Evolutionary conservation across 2,329 filamentous ascomycete genomes (phyloP).

Genomic region (Aphanoascus verrucosus): DNA sequence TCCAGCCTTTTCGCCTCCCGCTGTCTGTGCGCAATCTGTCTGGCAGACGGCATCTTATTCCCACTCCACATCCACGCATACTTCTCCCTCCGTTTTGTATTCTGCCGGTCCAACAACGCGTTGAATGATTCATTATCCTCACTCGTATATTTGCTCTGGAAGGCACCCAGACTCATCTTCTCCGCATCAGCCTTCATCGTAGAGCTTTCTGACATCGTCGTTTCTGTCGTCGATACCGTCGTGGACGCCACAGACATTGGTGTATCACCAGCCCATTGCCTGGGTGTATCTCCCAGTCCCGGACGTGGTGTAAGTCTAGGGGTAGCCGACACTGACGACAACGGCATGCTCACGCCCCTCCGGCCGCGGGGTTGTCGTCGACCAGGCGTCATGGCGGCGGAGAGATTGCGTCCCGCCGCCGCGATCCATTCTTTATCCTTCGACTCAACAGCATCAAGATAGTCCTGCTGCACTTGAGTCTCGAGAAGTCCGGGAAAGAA

Average conservation of each 20-base stretch:
- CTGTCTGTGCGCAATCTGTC: slow-evolving; percentile 47
- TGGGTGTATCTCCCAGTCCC: slow-evolving; percentile 47
- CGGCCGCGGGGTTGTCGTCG: slow-evolving; percentile 26
- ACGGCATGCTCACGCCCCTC: slow-evolving; percentile 28
- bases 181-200: slow-evolving; percentile 48
- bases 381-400: slow-evolving; percentile 72
- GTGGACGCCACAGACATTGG: slow-evolving; percentile 40
- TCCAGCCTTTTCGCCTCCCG: slow-evolving; percentile 59
- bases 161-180: slow-evolving; percentile 70
- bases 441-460: slow-evolving; percentile 80
- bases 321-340: slow-evolving; percentile 17
- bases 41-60: slow-evolving; percentile 64
- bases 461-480: slow-evolving; percentile 78
- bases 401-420: slow-evolving; percentile 60
- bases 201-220: slow-evolving; percentile 14
- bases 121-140: slow-evolving; percentile 98
- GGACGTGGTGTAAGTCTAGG: slow-evolving; percentile 10
- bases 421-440: slow-evolving; percentile 77
- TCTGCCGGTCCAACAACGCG: slow-evolving; percentile 79
- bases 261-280: slow-evolving; percentile 60
- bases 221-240: slow-evolving; percentile 26
- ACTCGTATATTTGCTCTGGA: slow-evolving; percentile 88
- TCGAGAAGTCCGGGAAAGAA: slow-evolving; percentile 91
- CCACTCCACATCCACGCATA: slow-evolving; percentile 81
- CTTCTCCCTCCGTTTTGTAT: slow-evolving; percentile 70